Conservation (phyloP, 192 early-diverging fungal genomes). For the Linnemannia elongata region DNA sequence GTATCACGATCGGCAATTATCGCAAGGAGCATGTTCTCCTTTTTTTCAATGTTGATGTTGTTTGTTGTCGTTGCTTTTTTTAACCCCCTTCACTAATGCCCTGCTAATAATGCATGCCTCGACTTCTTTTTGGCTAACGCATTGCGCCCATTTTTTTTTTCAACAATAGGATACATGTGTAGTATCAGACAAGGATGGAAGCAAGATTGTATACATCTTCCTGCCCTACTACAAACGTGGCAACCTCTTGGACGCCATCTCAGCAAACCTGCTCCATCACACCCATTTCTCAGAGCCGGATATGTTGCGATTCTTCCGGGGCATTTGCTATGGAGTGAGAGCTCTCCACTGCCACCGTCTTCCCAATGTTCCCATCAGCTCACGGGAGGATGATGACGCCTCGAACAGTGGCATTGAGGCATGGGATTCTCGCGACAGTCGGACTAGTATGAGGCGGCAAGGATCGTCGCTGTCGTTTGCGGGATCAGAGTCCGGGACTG, state of each 20-base stretch:
- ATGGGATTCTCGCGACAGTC: conserved; percentile 46
- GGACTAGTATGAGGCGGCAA: conserved; percentile 34
- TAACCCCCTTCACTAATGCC: neutral
- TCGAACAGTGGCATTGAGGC: conserved; percentile 37
- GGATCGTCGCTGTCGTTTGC: conserved; percentile 26
- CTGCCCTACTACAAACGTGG: conserved; percentile 77
- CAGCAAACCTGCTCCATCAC: conserved; percentile 62
- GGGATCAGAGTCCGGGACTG: conserved; percentile 38
- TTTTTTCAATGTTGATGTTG: neutral
- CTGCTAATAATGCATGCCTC: neutral
- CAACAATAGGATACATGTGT: conserved; percentile 65
- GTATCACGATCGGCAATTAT: neutral
- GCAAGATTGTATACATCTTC: conserved; percentile 75
- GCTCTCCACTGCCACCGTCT: conserved; percentile 69
- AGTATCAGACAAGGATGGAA: conserved; percentile 62
- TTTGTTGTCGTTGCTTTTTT: neutral
- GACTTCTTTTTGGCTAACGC: neutral
- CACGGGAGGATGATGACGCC: conserved; percentile 42
- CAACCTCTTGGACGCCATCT: conserved; percentile 69
- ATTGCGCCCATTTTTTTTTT: neutral
- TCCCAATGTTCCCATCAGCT: conserved; percentile 54
- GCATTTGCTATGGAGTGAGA: conserved; percentile 70
- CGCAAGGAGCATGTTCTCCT: neutral
- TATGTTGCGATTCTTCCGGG: conserved; percentile 70
- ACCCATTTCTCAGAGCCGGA: conserved; percentile 67